Evolutionary conservation across 345 rosid species (phyloP), one percentile per base, ranked within the genome.

Genomic region (Eucalyptus globulus): DNA sequence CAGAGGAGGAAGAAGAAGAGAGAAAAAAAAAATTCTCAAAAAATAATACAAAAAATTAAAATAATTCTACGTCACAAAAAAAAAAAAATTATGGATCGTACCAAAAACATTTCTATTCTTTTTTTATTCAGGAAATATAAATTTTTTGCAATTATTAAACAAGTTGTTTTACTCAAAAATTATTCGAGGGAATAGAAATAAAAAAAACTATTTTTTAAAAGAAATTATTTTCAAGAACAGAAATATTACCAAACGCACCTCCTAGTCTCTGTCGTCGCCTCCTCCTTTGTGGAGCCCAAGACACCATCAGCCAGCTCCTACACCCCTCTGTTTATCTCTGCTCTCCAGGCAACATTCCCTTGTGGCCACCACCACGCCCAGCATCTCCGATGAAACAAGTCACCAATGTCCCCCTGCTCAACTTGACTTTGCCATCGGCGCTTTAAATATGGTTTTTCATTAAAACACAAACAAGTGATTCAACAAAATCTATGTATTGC

Each of bases 161-260:
- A 0, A 53, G 5, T 19, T 19, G 10, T 19, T 53, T 53, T 53
- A 53, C 58, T 53, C 0, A 53, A 53, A 19, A 53, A 53, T 4
- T 53, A 19, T 53, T 53, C 0, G 2, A 19, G 11, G 10, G 11
- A 53, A 53, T 8, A 53, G 5, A 53, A 53, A 53, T 53, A 53
- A 15, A 50, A 53, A 53, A 7, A 53, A 19, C 5, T 53, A 53
- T 19, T 53, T 53, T 3, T 53, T 0, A 53, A 53, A 53, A 53
- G 4, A 53, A 53, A 53, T 53, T 53, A 53, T 19, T 53, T 53
- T 1, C 10, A 0, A 19, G 0, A 53, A 53, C 0, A 53, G 0
- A 53, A 53, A 53, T 53, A 53, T 53, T 7, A 53, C 24, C 4
- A 53, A 19, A 53, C 1, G 1, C 24, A 53, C 2, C 2, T n/a